Evolutionary conservation across 73 alveolate species (phyloP).

Genomic region (Paramecium octaurelia): DNA sequence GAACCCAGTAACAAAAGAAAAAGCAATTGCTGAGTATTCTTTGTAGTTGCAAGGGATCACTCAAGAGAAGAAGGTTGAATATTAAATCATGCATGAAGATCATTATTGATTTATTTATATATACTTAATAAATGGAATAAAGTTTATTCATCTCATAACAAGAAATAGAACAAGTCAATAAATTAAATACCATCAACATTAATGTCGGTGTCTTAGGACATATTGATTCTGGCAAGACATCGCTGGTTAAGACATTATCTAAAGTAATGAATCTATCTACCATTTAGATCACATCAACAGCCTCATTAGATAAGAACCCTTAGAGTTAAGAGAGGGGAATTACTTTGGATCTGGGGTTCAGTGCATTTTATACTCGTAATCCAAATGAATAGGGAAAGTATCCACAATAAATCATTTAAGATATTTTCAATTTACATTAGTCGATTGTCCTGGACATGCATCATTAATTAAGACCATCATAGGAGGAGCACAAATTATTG

Average conservation of each 20-base stretch:
- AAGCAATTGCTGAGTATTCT: not conserved
- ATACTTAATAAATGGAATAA: not conserved
- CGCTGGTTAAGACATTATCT: slow-evolving; percentile 86
- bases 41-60: not conserved
- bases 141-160: not conserved
- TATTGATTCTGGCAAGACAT: slow-evolving; percentile 99
- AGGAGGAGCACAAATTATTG: slow-evolving; percentile 99
- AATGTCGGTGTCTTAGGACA: slow-evolving; percentile 99
- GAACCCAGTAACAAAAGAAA: slow-evolving; percentile 45
- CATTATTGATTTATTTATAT: not conserved
- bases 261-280: slow-evolving; percentile 52
- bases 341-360: slow-evolving; percentile 98
- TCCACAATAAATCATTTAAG: slow-evolving; percentile 42
- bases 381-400: slow-evolving; percentile 65
- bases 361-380: slow-evolving; percentile 89
- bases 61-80: not conserved
- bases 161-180: not conserved
- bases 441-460: slow-evolving; percentile 99
- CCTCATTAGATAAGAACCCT: slow-evolving; percentile 98
- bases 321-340: slow-evolving; percentile 97
- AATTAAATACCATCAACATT: slow-evolving; percentile 76
- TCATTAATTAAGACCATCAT: slow-evolving; percentile 96
- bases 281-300: slow-evolving; percentile 86
- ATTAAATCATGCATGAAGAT: not conserved
- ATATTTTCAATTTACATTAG: slow-evolving; percentile 91